phyloP scores from a whole-genome alignment of 1,284 basidiomycete species.

The Neolentinus lepideus region DNA sequence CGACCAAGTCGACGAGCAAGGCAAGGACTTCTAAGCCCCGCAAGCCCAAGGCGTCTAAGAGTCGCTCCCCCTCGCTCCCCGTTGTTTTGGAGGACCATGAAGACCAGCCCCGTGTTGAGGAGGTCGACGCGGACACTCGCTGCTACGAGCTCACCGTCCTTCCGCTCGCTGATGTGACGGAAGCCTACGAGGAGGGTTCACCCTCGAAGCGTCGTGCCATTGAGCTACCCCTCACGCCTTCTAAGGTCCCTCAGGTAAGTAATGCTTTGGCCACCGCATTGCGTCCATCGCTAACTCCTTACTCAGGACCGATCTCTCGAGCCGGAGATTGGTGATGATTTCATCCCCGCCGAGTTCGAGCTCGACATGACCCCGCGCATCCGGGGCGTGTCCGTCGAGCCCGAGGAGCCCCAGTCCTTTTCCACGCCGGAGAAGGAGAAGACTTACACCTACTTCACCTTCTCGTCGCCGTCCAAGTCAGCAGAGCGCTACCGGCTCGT shows the following conservation, averaged over 20 bases:
- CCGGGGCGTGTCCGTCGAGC: slow-evolving; percentile 5
- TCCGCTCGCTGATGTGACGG: slow-evolving; percentile 56
- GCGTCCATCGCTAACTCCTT: not conserved
- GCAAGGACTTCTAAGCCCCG: slow-evolving; percentile 34
- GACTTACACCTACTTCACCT: slow-evolving; percentile 70
- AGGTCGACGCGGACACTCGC: slow-evolving; percentile 41
- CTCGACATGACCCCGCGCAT: slow-evolving; percentile 8
- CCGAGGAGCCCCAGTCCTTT: slow-evolving; percentile 28
- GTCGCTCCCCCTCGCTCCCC: slow-evolving; percentile 9
- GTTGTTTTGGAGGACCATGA: slow-evolving; percentile 10
- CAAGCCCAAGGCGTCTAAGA: not conserved
- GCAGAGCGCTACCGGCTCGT: slow-evolving; percentile 28
- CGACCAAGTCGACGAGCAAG: slow-evolving; percentile 42
- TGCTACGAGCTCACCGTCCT: slow-evolving; percentile 60
- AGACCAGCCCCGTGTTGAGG: slow-evolving; percentile 35
- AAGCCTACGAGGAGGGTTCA: slow-evolving; percentile 34
- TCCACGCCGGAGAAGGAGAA: slow-evolving; percentile 66
- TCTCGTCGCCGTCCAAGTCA: slow-evolving; percentile 59
- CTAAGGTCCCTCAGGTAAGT: not conserved
- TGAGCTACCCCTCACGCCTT: not conserved
- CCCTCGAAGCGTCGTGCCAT: slow-evolving; percentile 3
- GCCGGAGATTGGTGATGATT: slow-evolving; percentile 4
- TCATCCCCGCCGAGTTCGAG: slow-evolving; percentile 1
- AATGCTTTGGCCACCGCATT: not conserved
- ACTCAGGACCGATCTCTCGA: slow-evolving; percentile 2